phyloP scores from a whole-genome alignment of 257 asterid genomes.

The Rhazya stricta region DNA sequence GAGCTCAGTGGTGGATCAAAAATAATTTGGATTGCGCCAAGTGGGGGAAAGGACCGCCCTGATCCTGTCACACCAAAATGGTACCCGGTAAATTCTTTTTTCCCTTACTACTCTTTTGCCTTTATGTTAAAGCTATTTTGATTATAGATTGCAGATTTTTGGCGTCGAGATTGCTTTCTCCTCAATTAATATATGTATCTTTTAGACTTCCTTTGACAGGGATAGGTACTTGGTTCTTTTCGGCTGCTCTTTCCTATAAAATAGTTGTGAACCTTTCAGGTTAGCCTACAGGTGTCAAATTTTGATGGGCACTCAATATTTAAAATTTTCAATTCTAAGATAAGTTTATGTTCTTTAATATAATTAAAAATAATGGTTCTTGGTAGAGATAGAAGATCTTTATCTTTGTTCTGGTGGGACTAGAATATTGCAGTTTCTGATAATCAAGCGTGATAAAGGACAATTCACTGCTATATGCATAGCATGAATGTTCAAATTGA shows the following conservation, averaged over 20 bases:
- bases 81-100: conserved; percentile 61
- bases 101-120: conserved; percentile 14
- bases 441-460: too few species aligned
- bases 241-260: background rate
- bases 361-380: too few species aligned
- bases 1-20: conserved; percentile 75
- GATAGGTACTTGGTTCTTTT: background rate
- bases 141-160: background rate
- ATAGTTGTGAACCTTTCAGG: background rate
- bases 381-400: background rate
- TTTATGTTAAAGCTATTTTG: background rate
- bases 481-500: too few species aligned
- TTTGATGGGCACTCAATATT: too few species aligned
- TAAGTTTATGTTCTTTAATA: too few species aligned
- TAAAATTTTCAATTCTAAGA: too few species aligned
- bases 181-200: background rate
- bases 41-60: conserved; percentile 99
- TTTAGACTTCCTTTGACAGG: background rate
- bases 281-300: too few species aligned
- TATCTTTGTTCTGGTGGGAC: too few species aligned
- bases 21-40: conserved; percentile 96
- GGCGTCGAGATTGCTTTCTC: background rate
- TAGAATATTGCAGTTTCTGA: too few species aligned
- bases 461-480: too few species aligned
- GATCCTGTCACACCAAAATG: conserved; percentile 79